Base-by-base conservation (phyloP, 1,139 yeast species). In the Trichomonascaceae sp. region DNA sequence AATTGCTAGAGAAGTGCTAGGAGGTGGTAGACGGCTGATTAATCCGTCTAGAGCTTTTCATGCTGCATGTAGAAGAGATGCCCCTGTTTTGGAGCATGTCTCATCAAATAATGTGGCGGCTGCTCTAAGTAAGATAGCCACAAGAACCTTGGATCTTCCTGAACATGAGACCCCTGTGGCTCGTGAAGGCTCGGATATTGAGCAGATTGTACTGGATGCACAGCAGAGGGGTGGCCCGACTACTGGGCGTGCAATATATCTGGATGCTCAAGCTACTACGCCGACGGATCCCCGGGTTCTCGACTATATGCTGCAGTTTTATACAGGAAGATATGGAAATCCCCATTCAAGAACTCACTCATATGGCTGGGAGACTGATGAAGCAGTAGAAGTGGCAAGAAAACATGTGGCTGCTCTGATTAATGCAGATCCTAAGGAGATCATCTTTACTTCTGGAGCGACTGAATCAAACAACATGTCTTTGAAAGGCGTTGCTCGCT, bases 311-410 rank as follows among this genome's bases (percentile, higher is more conserved):
- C 74, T 95, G 65, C 85, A 83, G 65, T 93, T 86, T 69, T 90
- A 84, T 71, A 91, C 98, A 2, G 98, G 97, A 13, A 78, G 87
- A 56, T 93, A 90, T 67, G 99, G 99, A 55, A 93, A 93, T 70
- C 99, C 99, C 13, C 99, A 93, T 71, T 89, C 97, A 3, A 84
- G 95, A 54, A 95, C 99, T 12, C 98, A 93, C 68, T 82, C 96
- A n/a, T 93, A 93, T 69, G 99, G 99, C 41, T 93, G 99, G 99
- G 99, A 93, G 73, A 87, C 99, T 5, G 97, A 91, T 57, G 81
- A 80, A 63, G 96, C 87, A 57, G 95, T 95, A 39, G 99, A 93
- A 67, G 76, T 75, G 55, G 96, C 99, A 2, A 82, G 99, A 66
- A 78, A 75, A 53, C 79, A 90, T 63, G 78, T 93, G 54, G 98